Percentiles rank a stretch among this genome's conserved stretches.
These are phyloP conservation scores for Debaryomyces subglobosus DNA, from an alignment of 1,139 yeast genomes.

Conservation along the genomic window DNA sequence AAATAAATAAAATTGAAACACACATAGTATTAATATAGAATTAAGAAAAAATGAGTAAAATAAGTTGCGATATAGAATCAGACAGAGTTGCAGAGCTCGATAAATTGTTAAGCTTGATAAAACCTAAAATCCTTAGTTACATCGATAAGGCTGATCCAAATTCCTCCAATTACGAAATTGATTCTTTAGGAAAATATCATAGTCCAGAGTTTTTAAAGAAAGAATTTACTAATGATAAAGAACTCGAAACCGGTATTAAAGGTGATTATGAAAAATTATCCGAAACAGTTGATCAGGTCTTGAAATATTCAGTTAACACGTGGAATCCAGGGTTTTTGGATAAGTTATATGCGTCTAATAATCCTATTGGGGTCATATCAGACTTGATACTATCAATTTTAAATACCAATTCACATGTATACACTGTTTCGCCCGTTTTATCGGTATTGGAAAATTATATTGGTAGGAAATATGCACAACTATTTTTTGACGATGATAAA, in stretches of 20 bases:
- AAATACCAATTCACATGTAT: constrained; percentile 86
- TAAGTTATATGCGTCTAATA: constrained; percentile 80
- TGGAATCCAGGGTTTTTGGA: constrained; percentile 90
- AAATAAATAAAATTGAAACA: not conserved
- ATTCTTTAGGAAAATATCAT: constrained; percentile 43
- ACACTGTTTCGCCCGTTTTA: constrained; percentile 82
- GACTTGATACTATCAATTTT: constrained; percentile 70
- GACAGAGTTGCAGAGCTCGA: constrained; percentile 45
- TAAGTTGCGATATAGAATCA: constrained; percentile 29
- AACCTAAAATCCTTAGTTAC: constrained; percentile 42
- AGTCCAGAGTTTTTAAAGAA: constrained; percentile 38
- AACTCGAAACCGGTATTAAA: constrained; percentile 22
- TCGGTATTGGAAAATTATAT: constrained; percentile 75
- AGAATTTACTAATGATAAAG: constrained; percentile 19
- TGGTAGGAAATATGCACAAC: constrained; percentile 65
- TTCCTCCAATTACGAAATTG: constrained; percentile 26
- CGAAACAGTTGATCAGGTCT: constrained; percentile 56
- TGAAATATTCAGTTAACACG: constrained; percentile 74
- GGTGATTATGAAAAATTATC: constrained; percentile 35
- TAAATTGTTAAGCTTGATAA: constrained; percentile 31
- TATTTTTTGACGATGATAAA: constrained; percentile 54
- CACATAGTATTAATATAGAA: not conserved
- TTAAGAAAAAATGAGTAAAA: constrained; percentile 8
- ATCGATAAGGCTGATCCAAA: constrained; percentile 39
- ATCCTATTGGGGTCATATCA: constrained; percentile 79